phyloP scores from a whole-genome alignment of 192 early-diverging fungal species.

The Fimicolochytrium jonesii region DNA sequence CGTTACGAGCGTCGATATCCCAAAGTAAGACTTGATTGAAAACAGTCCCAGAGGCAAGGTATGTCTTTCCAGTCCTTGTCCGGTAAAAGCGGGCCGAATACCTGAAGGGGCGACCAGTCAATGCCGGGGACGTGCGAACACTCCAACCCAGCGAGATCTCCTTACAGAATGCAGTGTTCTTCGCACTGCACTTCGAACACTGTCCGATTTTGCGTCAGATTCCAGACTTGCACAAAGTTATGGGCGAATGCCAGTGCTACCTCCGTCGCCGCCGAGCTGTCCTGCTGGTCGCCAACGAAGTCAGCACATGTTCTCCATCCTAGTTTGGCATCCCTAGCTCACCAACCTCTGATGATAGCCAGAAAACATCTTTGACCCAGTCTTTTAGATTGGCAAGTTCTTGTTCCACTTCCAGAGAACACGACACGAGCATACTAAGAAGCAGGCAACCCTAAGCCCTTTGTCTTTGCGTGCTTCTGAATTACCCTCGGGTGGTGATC shows the following conservation, averaged over 20 bases:
- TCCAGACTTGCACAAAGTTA: slow-evolving; percentile 64
- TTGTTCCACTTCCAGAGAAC: too few species aligned
- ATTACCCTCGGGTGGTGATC: too few species aligned
- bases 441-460: too few species aligned
- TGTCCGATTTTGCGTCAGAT: slow-evolving; percentile 10
- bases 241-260: slow-evolving; percentile 71
- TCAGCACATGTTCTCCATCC: not conserved
- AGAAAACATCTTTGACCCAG: slow-evolving; percentile 78
- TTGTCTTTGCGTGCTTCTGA: too few species aligned
- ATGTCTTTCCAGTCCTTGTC: slow-evolving; percentile 38
- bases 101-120: not conserved
- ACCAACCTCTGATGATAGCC: slow-evolving; percentile 46
- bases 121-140: not conserved
- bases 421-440: too few species aligned
- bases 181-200: slow-evolving; percentile 52
- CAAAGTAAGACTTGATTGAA: slow-evolving; percentile 79
- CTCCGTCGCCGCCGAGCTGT: slow-evolving; percentile 12
- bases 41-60: slow-evolving; percentile 74
- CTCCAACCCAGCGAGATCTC: not conserved
- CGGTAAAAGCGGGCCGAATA: slow-evolving; percentile 74
- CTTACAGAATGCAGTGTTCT: slow-evolving; percentile 60
- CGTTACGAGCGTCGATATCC: slow-evolving; percentile 41
- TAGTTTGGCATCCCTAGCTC: too few species aligned
- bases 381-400: too few species aligned
- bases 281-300: not conserved